Percentiles rank a stretch among this genome's conserved stretches.
Evolutionary conservation across 331 rosid genomes (phyloP).

Genomic region (Telfairia occidentalis): DNA sequence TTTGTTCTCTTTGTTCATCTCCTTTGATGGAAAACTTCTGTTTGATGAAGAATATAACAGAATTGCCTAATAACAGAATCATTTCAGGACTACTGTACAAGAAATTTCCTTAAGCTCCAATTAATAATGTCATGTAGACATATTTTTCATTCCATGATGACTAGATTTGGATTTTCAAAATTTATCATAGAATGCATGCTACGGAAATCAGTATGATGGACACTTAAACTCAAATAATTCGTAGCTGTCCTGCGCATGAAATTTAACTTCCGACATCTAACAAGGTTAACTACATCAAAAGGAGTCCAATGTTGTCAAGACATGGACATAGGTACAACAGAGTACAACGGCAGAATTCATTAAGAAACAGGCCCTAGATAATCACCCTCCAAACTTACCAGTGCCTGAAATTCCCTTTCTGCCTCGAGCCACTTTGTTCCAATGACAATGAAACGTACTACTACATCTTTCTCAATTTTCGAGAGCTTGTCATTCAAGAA

Average conservation of each 20-base stretch:
- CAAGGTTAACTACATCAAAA: not conserved
- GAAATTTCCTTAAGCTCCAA: not conserved
- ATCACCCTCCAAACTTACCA: slow-evolving; percentile 76
- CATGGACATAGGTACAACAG: not conserved
- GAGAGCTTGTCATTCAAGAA: slow-evolving; percentile 49
- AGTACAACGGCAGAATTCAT: not conserved
- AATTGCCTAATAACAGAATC: not conserved
- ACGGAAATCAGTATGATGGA: not conserved
- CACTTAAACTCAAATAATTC: not conserved
- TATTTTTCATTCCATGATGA: not conserved
- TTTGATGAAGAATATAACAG: not conserved
- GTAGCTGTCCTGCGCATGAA: not conserved
- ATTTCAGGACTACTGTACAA: not conserved
- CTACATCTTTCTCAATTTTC: slow-evolving; percentile 48
- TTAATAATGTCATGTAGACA: not conserved
- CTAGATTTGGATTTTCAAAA: not conserved
- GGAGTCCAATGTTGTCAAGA: not conserved
- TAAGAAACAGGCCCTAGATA: slow-evolving; percentile 60
- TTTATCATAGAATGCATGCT: not conserved
- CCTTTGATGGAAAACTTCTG: not conserved
- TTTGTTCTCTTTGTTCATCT: not conserved
- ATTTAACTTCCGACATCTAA: not conserved
- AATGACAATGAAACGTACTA: slow-evolving; percentile 51
- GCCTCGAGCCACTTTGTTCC: slow-evolving; percentile 94
- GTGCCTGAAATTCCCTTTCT: slow-evolving; percentile 75